Evolutionary conservation across 106 monocot genomes (phyloP).

Genomic region (Amphibolis antarctica): DNA sequence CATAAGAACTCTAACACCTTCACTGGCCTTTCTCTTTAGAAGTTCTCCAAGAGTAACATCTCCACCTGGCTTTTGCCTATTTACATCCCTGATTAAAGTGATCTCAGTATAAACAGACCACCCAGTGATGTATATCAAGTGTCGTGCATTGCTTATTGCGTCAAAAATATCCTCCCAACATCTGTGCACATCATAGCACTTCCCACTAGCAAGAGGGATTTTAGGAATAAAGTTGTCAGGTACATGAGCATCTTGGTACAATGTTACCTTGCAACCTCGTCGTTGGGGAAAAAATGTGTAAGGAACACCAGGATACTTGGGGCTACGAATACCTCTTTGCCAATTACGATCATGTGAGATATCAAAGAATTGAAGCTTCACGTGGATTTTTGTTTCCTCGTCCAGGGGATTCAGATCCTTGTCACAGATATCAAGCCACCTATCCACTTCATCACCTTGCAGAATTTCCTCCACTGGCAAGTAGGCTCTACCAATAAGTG

Average conservation of each 20-base stretch:
- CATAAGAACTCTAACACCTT: slow-evolving; percentile 59
- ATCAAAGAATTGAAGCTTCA: slow-evolving; percentile 40
- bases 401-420: slow-evolving; percentile 25
- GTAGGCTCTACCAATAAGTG: slow-evolving; percentile 47
- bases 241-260: slow-evolving; percentile 69
- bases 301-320: slow-evolving; percentile 52
- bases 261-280: slow-evolving; percentile 42
- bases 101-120: slow-evolving; percentile 73
- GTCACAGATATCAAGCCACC: slow-evolving; percentile 50
- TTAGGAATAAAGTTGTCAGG: slow-evolving; percentile 42
- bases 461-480: slow-evolving; percentile 41
- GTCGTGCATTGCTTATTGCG: slow-evolving; percentile 46
- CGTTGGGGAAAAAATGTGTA: slow-evolving; percentile 60
- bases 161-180: slow-evolving; percentile 77
- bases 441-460: slow-evolving; percentile 32
- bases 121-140: slow-evolving; percentile 58
- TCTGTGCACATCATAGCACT: slow-evolving; percentile 38
- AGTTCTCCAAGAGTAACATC: slow-evolving; percentile 54
- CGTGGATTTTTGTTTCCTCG: slow-evolving; percentile 48
- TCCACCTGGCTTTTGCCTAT: slow-evolving; percentile 35
- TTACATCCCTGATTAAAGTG: slow-evolving; percentile 42
- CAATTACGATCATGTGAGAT: slow-evolving; percentile 39
- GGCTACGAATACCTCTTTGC: slow-evolving; percentile 29
- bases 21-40: slow-evolving; percentile 57
- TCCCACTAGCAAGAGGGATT: slow-evolving; percentile 42